These are phyloP conservation scores for Cadophora malorum DNA, from an alignment of 2,329 filamentous ascomycete genomes.

Conservation along the genomic window DNA sequence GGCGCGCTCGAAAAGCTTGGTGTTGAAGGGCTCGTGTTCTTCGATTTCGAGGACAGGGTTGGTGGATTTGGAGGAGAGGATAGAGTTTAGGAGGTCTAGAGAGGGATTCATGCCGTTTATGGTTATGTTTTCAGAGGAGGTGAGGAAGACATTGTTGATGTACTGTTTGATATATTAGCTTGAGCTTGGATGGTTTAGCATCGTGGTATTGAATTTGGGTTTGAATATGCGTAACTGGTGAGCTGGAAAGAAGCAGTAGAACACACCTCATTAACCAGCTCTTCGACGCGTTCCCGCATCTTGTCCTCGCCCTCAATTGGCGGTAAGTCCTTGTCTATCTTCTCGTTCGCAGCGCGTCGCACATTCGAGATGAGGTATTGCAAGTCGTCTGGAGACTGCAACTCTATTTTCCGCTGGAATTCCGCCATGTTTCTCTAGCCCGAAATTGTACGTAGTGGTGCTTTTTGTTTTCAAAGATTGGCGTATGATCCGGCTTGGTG, in stretches of 20 bases:
- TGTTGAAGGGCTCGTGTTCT: constrained; percentile 66
- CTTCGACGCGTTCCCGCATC: constrained; percentile 63
- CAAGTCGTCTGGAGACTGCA: constrained; percentile 78
- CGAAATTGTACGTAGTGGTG: too few relatives aligned
- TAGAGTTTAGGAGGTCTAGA: constrained; percentile 45
- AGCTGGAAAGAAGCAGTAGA: neutral
- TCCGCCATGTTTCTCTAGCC: constrained; percentile 40
- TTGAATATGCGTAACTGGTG: too few relatives aligned
- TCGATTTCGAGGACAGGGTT: constrained; percentile 43
- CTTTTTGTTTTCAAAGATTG: neutral
- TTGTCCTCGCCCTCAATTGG: constrained; percentile 66
- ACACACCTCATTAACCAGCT: constrained; percentile 63
- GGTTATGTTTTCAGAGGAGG: constrained; percentile 63
- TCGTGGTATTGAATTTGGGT: neutral
- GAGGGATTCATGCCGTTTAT: constrained; percentile 63
- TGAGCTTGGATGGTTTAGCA: neutral
- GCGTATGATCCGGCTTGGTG: neutral
- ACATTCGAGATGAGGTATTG: constrained; percentile 73
- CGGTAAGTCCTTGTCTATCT: constrained; percentile 72
- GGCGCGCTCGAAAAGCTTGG: constrained; percentile 62
- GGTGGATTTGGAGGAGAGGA: constrained; percentile 41
- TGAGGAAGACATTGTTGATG: constrained; percentile 64
- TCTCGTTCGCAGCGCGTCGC: constrained; percentile 69
- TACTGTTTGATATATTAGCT: constrained; percentile 53
- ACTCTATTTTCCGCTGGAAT: constrained; percentile 76